A percentile compares a stretch with the other conserved stretches of the same genome.
These are phyloP conservation scores for Thermomyces lanuginosus DNA, from an alignment of 2,329 filamentous ascomycete species.

Conservation along the genomic window DNA sequence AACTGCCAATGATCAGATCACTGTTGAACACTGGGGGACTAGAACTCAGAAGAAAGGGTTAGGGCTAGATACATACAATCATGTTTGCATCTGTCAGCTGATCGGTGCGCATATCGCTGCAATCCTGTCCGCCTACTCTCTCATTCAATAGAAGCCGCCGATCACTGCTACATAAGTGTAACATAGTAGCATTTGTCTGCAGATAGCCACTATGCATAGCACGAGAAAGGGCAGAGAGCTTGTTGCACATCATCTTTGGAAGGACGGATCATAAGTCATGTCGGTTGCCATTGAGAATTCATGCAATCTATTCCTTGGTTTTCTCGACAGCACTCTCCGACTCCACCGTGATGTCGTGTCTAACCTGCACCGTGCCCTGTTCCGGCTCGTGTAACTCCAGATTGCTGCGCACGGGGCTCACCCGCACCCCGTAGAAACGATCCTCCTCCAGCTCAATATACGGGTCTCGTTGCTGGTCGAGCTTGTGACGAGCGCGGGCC, in stretches of 20 bases:
- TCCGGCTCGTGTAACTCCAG: conserved; percentile 6
- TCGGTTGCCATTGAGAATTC: conserved; percentile 1
- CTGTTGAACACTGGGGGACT: no score
- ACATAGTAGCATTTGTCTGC: background rate
- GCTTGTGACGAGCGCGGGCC: conserved; percentile 5
- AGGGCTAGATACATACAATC: no score
- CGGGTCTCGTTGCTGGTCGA: conserved; percentile 3
- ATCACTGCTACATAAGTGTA: no score
- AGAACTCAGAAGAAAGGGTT: no score
- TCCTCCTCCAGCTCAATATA: conserved; percentile 7
- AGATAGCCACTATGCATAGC: background rate
- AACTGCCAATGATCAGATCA: no score
- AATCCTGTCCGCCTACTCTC: no score
- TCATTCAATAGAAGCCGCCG: no score
- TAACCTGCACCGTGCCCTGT: conserved; percentile 6
- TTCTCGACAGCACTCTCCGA: no score
- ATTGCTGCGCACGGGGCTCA: conserved; percentile 5
- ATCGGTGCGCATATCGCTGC: no score
- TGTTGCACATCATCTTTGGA: background rate
- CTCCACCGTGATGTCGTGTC: conserved; percentile 6
- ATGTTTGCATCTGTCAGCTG: no score
- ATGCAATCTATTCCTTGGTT: conserved; percentile 5
- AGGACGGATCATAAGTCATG: background rate
- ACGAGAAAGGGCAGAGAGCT: no score
- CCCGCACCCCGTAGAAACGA: conserved; percentile 5